Base-by-base conservation (phyloP, 306 rosid species). In the Lablab purpureus region DNA sequence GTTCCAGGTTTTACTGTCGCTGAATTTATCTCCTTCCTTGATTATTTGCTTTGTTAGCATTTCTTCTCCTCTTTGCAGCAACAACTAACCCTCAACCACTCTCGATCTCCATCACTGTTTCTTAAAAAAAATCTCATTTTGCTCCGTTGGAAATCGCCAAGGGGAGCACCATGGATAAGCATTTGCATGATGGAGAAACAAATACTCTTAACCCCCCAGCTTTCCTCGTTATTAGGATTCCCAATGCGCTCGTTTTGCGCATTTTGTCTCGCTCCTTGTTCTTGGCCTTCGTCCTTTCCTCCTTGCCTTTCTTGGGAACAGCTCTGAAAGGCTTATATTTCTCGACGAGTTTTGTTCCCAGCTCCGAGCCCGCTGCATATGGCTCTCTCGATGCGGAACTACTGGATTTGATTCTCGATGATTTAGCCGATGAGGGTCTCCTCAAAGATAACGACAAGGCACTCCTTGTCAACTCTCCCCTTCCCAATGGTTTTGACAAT, bases 1-100 rank as follows among this genome's bases (percentile, higher is more conserved):
- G 95, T 27, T 75, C 95, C 73, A 86, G 95, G 67, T 92, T 90
- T 66, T 90, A 92, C 87, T 74, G 85, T 46, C 93, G 95, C 89
- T 92, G 90, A 83, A 4, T 7, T 28, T 50, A 66, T 11, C 13
- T 6, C 28, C 71, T 82, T 73, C 19, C 30, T 11, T n/a, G 19
- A 1, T 60, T 34, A 21, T n/a, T 36, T 43, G 37, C 9, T n/a
- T 46, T 19, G 3, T 47, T 19, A 0, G 2, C 7, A 5, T 52
- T 18, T 45, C 40, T 32, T 21, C 7, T 79, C 10, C 36, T 79
- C 80, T 40, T 78, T 37, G 12, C 12, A 30, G 4, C 4, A 2
- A 30, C 34, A 30, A 30, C 34, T 3, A 3, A 30, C 2, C 4
- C 34, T 30, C 34, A 30, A 30, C 4, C 4, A 3, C 34, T 30